These are phyloP conservation scores for Penicillium vulpinum DNA, from an alignment of 2,329 filamentous ascomycete species.

Conservation along the genomic window DNA sequence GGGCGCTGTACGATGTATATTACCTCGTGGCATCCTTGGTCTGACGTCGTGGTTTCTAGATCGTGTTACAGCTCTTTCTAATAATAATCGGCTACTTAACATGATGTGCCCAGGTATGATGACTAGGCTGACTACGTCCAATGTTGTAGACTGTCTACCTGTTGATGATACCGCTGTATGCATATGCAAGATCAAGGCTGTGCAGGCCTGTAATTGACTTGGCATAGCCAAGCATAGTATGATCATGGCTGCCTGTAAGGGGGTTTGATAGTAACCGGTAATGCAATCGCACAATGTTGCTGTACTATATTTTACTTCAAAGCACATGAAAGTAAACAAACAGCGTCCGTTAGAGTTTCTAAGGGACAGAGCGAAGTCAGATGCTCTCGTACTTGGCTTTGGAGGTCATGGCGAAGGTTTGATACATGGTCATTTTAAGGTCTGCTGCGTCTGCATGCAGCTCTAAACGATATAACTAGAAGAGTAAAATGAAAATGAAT, in stretches of 20 bases:
- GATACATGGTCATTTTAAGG: neutral
- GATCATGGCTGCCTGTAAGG: neutral
- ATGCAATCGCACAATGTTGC: neutral
- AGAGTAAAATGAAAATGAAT: neutral
- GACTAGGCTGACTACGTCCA: neutral
- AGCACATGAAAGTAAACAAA: neutral
- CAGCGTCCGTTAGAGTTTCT: neutral
- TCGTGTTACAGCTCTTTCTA: neutral
- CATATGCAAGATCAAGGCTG: neutral
- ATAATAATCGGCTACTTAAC: neutral
- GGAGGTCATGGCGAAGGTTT: neutral
- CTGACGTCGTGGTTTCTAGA: neutral
- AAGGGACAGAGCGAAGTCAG: neutral
- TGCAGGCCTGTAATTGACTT: neutral
- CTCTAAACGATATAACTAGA: neutral
- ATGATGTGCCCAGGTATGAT: neutral
- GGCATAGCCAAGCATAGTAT: neutral
- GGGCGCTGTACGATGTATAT: neutral
- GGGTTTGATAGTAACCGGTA: neutral
- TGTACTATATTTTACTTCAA: constrained; percentile 3
- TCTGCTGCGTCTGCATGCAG: neutral
- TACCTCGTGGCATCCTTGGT: neutral
- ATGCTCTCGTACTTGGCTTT: neutral
- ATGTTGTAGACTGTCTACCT: neutral
- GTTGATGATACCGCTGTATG: neutral